A percentile compares a stretch with the other conserved stretches of the same genome.
These are phyloP conservation scores for Salix brachista DNA, from an alignment of 345 rosid species.

Conservation along the genomic window DNA sequence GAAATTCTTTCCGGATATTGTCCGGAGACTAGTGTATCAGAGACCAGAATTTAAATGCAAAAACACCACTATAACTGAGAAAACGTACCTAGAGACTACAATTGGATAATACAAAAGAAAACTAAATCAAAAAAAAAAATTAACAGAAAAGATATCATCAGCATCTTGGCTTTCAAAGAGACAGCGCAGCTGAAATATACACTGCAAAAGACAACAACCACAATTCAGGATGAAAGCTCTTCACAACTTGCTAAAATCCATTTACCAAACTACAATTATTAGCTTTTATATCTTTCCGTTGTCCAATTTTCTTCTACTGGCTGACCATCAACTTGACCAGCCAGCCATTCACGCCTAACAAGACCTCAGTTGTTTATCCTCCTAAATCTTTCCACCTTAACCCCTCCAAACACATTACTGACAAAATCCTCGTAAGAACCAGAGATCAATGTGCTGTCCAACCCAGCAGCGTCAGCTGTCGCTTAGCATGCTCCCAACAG, in stretches of 20 bases:
- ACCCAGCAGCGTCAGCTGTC: not conserved
- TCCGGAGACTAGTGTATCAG: not conserved
- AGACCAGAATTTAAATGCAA: not conserved
- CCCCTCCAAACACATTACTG: not conserved
- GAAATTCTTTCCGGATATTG: not conserved
- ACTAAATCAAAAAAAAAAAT: not conserved
- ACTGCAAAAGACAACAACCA: conserved; percentile 16
- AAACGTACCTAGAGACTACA: not conserved
- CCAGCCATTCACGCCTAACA: not conserved
- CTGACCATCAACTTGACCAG: not conserved
- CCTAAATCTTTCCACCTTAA: not conserved
- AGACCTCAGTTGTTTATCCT: not conserved
- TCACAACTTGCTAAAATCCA: not conserved
- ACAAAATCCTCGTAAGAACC: not conserved
- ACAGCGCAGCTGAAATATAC: conserved; percentile 6
- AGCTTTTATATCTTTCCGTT: not conserved
- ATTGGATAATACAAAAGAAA: not conserved
- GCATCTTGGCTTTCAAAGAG: not conserved
- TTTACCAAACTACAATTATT: not conserved
- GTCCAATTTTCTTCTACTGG: not conserved
- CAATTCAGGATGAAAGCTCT: not conserved
- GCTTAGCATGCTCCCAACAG: not conserved
- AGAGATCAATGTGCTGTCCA: not conserved
- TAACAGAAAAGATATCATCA: not conserved
- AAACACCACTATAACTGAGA: not conserved